phyloP scores from a whole-genome alignment of 345 rosid species.

The Eucalyptus polybractea region DNA sequence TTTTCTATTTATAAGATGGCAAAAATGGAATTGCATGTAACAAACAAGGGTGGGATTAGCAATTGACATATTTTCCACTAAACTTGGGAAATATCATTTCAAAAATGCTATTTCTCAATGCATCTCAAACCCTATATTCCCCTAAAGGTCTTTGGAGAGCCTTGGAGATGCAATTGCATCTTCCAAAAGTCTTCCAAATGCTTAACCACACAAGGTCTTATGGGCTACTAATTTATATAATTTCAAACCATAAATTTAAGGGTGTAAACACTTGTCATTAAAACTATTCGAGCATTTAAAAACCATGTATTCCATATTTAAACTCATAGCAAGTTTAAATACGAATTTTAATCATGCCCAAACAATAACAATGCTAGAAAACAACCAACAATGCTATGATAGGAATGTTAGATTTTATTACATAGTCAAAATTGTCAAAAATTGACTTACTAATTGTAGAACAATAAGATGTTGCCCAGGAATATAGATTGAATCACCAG shows the following conservation, averaged over 20 bases:
- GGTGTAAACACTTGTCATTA: neutral
- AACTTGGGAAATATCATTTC: neutral
- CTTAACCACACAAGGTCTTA: too few species aligned
- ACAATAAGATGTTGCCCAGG: too few species aligned
- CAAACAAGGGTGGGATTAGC: neutral
- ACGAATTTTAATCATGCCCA: neutral
- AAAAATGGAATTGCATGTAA: too few species aligned
- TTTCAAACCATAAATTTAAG: neutral
- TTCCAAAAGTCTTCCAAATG: too few species aligned
- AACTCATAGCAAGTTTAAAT: neutral
- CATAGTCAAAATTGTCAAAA: neutral
- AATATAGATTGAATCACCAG: neutral
- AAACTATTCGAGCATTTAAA: neutral
- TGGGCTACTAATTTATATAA: neutral
- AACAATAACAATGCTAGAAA: too few species aligned
- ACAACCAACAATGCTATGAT: neutral
- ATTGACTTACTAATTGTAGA: too few species aligned
- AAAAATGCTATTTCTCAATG: neutral
- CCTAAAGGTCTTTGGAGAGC: neutral
- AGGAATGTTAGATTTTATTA: too few species aligned
- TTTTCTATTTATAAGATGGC: too few species aligned
- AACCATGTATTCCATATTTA: too few species aligned
- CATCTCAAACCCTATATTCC: neutral
- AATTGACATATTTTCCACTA: neutral
- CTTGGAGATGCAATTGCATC: neutral